These are phyloP conservation scores for Sphaerulina populicola DNA, from an alignment of 2,329 filamentous ascomycete genomes.

Conservation along the genomic window DNA sequence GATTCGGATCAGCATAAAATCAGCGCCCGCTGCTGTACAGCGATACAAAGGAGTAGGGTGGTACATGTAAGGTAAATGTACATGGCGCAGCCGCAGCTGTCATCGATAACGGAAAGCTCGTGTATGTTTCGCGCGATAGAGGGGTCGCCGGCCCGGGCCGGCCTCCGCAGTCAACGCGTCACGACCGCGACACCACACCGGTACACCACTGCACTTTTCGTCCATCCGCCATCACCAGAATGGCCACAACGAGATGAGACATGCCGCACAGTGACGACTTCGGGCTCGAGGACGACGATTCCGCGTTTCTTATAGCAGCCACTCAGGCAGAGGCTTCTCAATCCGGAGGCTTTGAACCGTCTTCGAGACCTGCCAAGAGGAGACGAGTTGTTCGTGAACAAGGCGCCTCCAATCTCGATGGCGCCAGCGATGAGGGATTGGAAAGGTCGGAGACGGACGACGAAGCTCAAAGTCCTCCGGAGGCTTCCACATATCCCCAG, in stretches of 20 bases:
- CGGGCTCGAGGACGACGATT: conserved; percentile 30
- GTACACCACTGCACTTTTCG: background rate
- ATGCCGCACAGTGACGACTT: conserved; percentile 31
- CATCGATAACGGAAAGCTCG: background rate
- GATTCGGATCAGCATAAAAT: background rate
- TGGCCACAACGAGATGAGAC: conserved; percentile 9
- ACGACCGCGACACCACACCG: background rate
- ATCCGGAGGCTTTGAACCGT: conserved; percentile 26
- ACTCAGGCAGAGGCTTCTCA: conserved; percentile 29
- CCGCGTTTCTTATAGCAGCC: conserved; percentile 27
- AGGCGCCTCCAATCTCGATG: conserved; percentile 22
- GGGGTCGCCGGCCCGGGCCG: no score
- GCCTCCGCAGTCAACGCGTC: conserved; percentile 2
- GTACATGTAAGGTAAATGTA: background rate
- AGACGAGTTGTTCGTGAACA: conserved; percentile 17
- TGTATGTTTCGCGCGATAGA: background rate
- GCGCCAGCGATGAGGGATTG: conserved; percentile 18
- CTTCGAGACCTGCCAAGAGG: conserved; percentile 30
- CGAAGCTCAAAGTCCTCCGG: conserved; percentile 17
- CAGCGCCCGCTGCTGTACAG: background rate
- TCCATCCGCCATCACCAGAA: background rate
- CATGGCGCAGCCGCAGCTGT: background rate
- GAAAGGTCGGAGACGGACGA: conserved; percentile 20
- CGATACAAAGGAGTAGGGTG: background rate
- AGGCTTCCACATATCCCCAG: conserved; percentile 7